Evolutionary conservation across 2,329 filamentous ascomycete genomes (phyloP).

Genomic region (Hypoxylon sp.): DNA sequence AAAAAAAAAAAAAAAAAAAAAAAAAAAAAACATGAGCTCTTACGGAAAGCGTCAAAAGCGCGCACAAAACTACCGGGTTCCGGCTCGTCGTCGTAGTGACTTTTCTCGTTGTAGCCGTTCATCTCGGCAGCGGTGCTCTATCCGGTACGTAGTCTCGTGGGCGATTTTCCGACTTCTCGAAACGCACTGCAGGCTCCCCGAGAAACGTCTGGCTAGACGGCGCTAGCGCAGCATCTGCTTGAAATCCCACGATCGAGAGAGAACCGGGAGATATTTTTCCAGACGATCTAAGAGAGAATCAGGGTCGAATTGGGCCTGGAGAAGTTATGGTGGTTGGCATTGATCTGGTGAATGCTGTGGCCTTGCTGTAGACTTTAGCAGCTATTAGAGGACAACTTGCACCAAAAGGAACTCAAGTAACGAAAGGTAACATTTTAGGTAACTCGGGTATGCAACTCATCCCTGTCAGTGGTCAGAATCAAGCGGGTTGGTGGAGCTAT

Average conservation of each 20-base stretch:
- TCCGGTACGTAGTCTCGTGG: conserved; percentile 18
- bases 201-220: conserved; percentile 41
- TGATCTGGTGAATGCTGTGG: conserved; percentile 16
- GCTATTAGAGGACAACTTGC: conserved; percentile 51
- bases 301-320: conserved; percentile 13
- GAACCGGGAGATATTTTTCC: background rate
- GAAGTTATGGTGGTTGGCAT: conserved; percentile 20
- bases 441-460: conserved; percentile 28
- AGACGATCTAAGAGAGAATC: background rate
- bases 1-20: no score
- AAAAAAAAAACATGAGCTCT: conserved; percentile 54
- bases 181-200: conserved; percentile 47
- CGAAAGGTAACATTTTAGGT: conserved; percentile 24
- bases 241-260: background rate
- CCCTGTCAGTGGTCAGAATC: conserved; percentile 26
- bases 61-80: conserved; percentile 78
- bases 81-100: conserved; percentile 81
- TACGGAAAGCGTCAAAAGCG: conserved; percentile 98
- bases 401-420: conserved; percentile 40
- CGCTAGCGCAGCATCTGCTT: conserved; percentile 46
- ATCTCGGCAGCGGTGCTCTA: conserved; percentile 62
- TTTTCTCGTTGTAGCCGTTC: conserved; percentile 82
- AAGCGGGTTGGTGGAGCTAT: background rate
- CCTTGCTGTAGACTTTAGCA: conserved; percentile 7
- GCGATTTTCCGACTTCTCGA: conserved; percentile 30